These are phyloP conservation scores for Acanthamoeba triangularis DNA, from an alignment of 208 protist genomes.

Conservation along the genomic window DNA sequence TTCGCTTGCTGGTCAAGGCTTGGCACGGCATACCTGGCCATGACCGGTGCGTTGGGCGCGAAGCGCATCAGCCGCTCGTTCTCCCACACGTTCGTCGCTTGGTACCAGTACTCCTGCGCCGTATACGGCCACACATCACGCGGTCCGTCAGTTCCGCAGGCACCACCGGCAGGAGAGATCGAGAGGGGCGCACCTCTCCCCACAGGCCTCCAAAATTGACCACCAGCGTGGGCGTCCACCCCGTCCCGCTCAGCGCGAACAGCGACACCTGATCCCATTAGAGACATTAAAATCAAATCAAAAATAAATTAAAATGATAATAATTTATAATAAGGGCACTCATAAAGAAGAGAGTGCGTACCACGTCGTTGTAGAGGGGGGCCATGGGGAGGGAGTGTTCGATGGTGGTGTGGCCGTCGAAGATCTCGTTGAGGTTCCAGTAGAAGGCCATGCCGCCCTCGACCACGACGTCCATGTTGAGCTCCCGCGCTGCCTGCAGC, in stretches of 20 bases:
- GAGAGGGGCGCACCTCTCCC: too few species aligned
- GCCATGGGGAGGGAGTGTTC: constrained; percentile 72
- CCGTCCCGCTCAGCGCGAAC: not conserved
- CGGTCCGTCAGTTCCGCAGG: too few species aligned
- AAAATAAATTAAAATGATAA: too few species aligned
- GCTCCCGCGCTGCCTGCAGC: constrained; percentile 6
- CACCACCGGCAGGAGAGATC: too few species aligned
- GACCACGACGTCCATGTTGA: constrained; percentile 24
- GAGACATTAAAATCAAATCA: too few species aligned
- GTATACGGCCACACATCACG: too few species aligned
- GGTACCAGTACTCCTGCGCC: constrained; percentile 69
- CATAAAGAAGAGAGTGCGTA: too few species aligned
- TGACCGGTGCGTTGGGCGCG: not conserved
- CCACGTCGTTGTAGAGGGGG: constrained; percentile 74
- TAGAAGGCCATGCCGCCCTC: constrained; percentile 73
- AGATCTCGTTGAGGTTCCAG: constrained; percentile 66
- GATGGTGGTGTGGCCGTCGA: constrained; percentile 77
- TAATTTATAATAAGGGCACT: too few species aligned
- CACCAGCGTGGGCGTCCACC: constrained; percentile 21
- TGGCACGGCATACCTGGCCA: too few species aligned
- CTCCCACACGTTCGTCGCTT: constrained; percentile 11
- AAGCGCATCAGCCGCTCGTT: constrained; percentile 21
- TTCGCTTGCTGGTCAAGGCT: too few species aligned
- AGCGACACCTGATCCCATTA: too few species aligned
- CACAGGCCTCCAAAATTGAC: constrained; percentile 13